These are phyloP conservation scores for Cryptococcus sp. DNA, from an alignment of 1,284 basidiomycete species.

Conservation along the genomic window DNA sequence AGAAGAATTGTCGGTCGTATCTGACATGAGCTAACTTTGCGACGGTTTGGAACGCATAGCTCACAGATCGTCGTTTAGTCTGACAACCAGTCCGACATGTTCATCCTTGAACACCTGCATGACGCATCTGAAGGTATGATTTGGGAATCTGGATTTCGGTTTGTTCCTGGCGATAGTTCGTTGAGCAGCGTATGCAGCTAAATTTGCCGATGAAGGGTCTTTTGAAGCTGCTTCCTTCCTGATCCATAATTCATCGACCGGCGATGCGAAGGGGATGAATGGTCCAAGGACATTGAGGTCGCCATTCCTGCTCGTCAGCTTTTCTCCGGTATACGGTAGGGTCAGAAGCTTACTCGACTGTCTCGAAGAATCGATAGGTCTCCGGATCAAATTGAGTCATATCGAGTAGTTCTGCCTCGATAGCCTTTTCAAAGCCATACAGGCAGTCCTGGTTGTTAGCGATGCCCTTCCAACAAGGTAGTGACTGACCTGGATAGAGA, in stretches of 20 bases:
- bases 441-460: slow-evolving; percentile 63
- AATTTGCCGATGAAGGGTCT: background rate
- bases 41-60: no score
- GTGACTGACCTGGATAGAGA: slow-evolving; percentile 65
- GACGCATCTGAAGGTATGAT: slow-evolving; percentile 74
- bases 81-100: slow-evolving; percentile 85
- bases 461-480: background rate
- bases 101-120: slow-evolving; percentile 85
- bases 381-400: slow-evolving; percentile 72
- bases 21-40: slow-evolving; percentile 14
- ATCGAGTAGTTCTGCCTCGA: slow-evolving; percentile 81
- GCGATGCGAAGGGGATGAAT: slow-evolving; percentile 95
- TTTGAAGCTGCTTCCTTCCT: slow-evolving; percentile 3
- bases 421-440: slow-evolving; percentile 93
- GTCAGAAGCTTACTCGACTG: slow-evolving; percentile 66
- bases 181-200: background rate
- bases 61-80: slow-evolving; percentile 82
- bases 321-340: background rate
- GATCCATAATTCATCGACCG: slow-evolving; percentile 55
- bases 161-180: background rate
- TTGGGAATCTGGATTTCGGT: background rate
- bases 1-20: slow-evolving; percentile 81
- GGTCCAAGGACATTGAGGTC: slow-evolving; percentile 89
- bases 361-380: slow-evolving; percentile 77
- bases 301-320: slow-evolving; percentile 58